These are phyloP conservation scores for Imleria badia DNA, from an alignment of 768 basidiomycete genomes.

Conservation along the genomic window DNA sequence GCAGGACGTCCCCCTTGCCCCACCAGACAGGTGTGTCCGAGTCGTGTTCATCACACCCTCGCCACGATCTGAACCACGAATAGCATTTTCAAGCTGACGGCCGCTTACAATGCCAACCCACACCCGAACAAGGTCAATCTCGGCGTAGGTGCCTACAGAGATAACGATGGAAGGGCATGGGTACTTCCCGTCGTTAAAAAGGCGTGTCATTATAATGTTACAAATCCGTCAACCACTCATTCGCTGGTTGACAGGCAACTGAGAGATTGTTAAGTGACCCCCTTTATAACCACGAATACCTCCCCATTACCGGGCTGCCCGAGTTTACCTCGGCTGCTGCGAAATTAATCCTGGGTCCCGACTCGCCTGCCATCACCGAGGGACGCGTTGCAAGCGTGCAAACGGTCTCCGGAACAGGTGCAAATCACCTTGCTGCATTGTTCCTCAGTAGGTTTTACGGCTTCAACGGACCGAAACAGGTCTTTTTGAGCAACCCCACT, in stretches of 20 bases:
- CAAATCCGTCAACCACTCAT: too few relatives aligned
- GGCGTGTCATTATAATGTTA: constrained; percentile 47
- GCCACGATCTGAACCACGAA: constrained; percentile 4
- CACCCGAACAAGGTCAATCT: constrained; percentile 83
- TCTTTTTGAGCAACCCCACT: constrained; percentile 90
- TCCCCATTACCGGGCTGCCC: constrained; percentile 85
- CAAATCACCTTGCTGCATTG: constrained; percentile 88
- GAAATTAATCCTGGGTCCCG: constrained; percentile 74
- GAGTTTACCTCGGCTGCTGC: constrained; percentile 82
- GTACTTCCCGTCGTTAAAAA: constrained; percentile 89
- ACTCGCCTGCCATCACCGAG: constrained; percentile 69
- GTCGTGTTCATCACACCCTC: neutral
- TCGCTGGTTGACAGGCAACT: constrained; percentile 56
- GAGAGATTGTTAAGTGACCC: constrained; percentile 66
- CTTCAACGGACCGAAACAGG: constrained; percentile 59
- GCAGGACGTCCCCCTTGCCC: constrained; percentile 77
- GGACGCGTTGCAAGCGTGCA: constrained; percentile 78
- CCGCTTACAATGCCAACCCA: constrained; percentile 81
- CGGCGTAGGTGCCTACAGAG: constrained; percentile 91
- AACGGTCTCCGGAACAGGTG: constrained; percentile 95
- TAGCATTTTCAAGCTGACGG: constrained; percentile 90
- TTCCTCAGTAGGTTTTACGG: constrained; percentile 83
- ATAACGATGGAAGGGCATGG: constrained; percentile 86
- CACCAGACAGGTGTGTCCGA: constrained; percentile 69
- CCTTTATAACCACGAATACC: constrained; percentile 85